These are phyloP conservation scores for Crithidia expoeki DNA, from an alignment of 208 protist species.

Conservation along the genomic window DNA sequence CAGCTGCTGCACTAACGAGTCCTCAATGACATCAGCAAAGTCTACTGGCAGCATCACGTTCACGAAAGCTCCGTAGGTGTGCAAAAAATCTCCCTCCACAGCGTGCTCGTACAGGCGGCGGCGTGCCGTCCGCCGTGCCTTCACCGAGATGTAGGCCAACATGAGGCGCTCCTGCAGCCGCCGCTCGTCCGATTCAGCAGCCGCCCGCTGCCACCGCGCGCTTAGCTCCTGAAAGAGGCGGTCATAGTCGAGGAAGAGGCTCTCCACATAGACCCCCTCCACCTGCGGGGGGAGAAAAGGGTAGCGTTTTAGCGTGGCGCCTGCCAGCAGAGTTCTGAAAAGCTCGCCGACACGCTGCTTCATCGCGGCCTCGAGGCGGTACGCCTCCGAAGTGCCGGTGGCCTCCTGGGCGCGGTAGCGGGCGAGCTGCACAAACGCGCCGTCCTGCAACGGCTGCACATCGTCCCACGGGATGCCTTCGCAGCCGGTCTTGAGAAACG, in stretches of 20 bases:
- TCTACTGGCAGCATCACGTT: constrained; percentile 64
- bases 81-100: constrained; percentile 45
- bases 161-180: constrained; percentile 40
- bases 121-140: constrained; percentile 33
- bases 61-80: constrained; percentile 36
- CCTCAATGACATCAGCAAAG: constrained; percentile 57
- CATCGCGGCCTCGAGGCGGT: constrained; percentile 52
- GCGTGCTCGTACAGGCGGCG: constrained; percentile 41
- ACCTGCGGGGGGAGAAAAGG: constrained; percentile 61
- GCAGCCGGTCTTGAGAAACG: constrained; percentile 52
- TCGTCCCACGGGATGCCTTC: constrained; percentile 64
- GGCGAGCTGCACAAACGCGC: constrained; percentile 58
- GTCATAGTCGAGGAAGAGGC: constrained; percentile 56
- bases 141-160: constrained; percentile 45
- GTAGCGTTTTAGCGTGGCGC: constrained; percentile 47
- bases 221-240: constrained; percentile 44
- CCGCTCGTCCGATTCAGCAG: constrained; percentile 6
- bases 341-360: constrained; percentile 60
- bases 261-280: constrained; percentile 54
- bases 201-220: constrained; percentile 15
- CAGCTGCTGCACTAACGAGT: constrained; percentile 44
- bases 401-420: constrained; percentile 40
- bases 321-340: constrained; percentile 53
- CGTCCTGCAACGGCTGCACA: constrained; percentile 60
- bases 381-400: constrained; percentile 24